phyloP scores from a whole-genome alignment of 805 yeast species.

The Kodamaea hsintzibuensis region DNA sequence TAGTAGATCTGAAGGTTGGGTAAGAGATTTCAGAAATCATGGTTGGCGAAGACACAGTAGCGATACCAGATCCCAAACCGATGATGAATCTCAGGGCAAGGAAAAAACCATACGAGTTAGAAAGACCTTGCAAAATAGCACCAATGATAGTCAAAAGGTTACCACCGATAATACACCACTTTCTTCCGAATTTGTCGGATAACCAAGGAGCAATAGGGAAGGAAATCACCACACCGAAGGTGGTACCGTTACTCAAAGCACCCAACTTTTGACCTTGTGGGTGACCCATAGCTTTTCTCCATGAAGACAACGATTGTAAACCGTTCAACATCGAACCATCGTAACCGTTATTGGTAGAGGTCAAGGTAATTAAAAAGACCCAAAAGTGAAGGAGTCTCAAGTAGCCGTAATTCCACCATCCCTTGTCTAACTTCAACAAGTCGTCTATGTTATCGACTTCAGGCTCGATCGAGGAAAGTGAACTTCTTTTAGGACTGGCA shows the following conservation, averaged over 20 bases:
- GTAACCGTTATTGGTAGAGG: conserved; percentile 44
- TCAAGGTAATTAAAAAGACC: conserved; percentile 42
- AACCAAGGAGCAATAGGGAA: conserved; percentile 28
- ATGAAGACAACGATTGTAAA: conserved; percentile 44
- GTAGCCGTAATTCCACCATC: conserved; percentile 39
- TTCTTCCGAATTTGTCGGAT: conserved; percentile 45
- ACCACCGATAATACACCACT: conserved; percentile 28
- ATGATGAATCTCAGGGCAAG: conserved; percentile 47
- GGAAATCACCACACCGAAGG: conserved; percentile 40
- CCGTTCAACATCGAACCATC: conserved; percentile 46
- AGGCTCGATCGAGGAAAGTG: conserved; percentile 1
- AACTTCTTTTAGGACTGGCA: not conserved
- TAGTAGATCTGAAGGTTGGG: conserved; percentile 36
- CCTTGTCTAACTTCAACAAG: conserved; percentile 16
- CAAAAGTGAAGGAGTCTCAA: conserved; percentile 37
- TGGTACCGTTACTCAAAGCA: conserved; percentile 21
- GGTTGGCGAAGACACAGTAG: conserved; percentile 47
- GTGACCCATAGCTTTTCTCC: conserved; percentile 38
- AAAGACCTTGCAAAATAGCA: conserved; percentile 37
- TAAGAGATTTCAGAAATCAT: conserved; percentile 51
- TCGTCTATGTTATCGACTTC: not conserved
- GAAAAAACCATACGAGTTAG: conserved; percentile 38
- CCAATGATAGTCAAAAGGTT: conserved; percentile 30
- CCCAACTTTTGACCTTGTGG: conserved; percentile 23
- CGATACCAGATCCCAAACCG: conserved; percentile 48